Conservation (phyloP, 2,329 filamentous ascomycete genomes). For the Ceratocystis cubensis region DNA sequence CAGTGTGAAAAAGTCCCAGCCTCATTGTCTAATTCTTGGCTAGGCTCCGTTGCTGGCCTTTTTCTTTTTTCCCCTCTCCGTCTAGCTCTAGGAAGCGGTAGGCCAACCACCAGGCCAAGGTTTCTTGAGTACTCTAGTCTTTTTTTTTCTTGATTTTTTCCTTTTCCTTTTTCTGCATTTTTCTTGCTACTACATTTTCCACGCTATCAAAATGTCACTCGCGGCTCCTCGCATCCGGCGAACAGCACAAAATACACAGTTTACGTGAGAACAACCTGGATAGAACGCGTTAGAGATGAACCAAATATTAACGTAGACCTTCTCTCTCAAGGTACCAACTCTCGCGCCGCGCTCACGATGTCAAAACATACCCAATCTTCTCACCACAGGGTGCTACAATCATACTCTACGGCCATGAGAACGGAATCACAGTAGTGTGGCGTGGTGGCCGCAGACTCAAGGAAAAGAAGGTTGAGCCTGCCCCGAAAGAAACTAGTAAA, state of each 20-base stretch:
- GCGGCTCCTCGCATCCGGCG: conserved; percentile 34
- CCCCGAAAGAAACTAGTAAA: conserved; percentile 26
- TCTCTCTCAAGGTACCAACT: conserved; percentile 42
- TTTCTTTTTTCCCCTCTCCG: background rate
- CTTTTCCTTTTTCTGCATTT: background rate
- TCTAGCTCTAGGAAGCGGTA: background rate
- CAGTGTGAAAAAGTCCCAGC: background rate
- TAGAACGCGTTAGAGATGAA: background rate
- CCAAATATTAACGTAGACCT: background rate
- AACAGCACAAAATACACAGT: conserved; percentile 38
- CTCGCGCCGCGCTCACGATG: conserved; percentile 43
- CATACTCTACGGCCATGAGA: conserved; percentile 51
- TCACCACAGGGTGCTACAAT: conserved; percentile 53
- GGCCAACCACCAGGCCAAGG: background rate
- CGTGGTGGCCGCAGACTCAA: conserved; percentile 51
- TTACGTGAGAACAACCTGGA: conserved; percentile 31
- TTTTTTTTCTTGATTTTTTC: too few relatives aligned
- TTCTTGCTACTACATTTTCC: background rate
- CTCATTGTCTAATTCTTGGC: background rate
- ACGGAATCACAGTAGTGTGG: conserved; percentile 50
- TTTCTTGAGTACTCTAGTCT: background rate
- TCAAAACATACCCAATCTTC: conserved; percentile 48
- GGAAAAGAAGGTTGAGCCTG: conserved; percentile 25
- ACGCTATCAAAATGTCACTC: conserved; percentile 27
- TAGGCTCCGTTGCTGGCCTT: background rate